Base-by-base conservation (phyloP, 1,284 basidiomycete genomes). In the Marasmius tenuissimus region DNA sequence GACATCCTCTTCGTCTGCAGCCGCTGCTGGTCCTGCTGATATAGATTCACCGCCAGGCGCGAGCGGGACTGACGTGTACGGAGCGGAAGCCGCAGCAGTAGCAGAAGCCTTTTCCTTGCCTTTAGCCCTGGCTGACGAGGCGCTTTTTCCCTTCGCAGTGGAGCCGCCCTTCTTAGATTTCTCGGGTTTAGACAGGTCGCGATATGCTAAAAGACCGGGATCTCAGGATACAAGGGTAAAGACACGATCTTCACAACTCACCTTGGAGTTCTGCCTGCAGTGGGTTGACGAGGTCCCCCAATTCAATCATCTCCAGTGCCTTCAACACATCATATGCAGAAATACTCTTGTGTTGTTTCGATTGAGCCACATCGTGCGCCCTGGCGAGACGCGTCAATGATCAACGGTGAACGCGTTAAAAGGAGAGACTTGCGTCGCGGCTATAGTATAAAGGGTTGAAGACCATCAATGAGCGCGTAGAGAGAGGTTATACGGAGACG, bases 281-380 rank as follows among this genome's bases (percentile, higher is more conserved):
- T 22, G 81, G 76, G 37, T 85, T 84, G 1, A 89, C 82, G 53
- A 95, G 79, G 65, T 93, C 91, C 4, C 87, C 86, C 67, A 96
- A 90, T 65, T 94, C 92, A 52, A 95, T 81, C 54, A 88, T 79
- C 67, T 92, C 91, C 4, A 96, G 82, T 0, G 93, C 94, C 70
- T 91, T 93, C 63, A 96, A 82, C 0, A 97, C 93, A 71, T 97
- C 94, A 0, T 91, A 87, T 0, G 93, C 93, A 2, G 90, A 90
- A 57, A 97, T 92, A 64, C 89, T 91, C 73, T 96, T 97, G 72
- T 93, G 93, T 61, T 92, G 90, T 65, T 94, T 91, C 5, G 86
- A 86, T 16, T 83, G 75, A 0, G 94, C 92, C n/a, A 93, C 86
- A 67, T 96, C 94, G 68, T 96, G 94, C 0, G 94, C 91, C 3